Evolutionary conservation across 768 basidiomycete species (phyloP).

Genomic region (Lentinula aciculospora): DNA sequence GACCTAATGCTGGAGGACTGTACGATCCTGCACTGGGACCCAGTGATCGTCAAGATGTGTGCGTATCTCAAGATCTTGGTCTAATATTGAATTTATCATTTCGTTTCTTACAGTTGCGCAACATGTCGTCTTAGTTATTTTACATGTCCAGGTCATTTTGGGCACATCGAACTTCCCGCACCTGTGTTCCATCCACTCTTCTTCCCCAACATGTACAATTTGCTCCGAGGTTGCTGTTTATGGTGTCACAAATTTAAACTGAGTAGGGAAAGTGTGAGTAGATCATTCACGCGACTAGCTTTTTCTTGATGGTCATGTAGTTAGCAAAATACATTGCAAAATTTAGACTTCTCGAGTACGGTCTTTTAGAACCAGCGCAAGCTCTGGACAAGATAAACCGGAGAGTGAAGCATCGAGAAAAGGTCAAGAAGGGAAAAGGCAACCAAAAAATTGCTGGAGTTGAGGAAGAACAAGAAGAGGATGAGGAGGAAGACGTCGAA

Average conservation of each 20-base stretch:
- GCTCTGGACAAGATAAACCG: slow-evolving; percentile 65
- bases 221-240: slow-evolving; percentile 84
- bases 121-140: slow-evolving; percentile 93
- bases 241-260: slow-evolving; percentile 94
- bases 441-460: slow-evolving; percentile 8
- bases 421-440: slow-evolving; percentile 33
- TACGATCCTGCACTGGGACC: slow-evolving; percentile 97
- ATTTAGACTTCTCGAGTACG: slow-evolving; percentile 82
- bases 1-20: slow-evolving; percentile 86
- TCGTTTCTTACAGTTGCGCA: slow-evolving; percentile 61
- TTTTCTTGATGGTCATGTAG: slow-evolving; percentile 31
- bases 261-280: slow-evolving; percentile 60
- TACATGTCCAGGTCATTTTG: slow-evolving; percentile 96
- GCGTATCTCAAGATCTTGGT: slow-evolving; percentile 24
- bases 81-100: slow-evolving; percentile 5
- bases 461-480: slow-evolving; percentile 37
- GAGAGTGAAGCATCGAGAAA: slow-evolving; percentile 20
- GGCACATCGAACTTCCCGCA: slow-evolving; percentile 92
- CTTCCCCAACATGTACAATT: slow-evolving; percentile 83
- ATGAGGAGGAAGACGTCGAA: slow-evolving; percentile 10
- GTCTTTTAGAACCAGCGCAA: slow-evolving; percentile 78
- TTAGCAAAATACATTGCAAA: slow-evolving; percentile 81
- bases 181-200: slow-evolving; percentile 97
- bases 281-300: slow-evolving; percentile 3
- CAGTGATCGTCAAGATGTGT: slow-evolving; percentile 87